These are phyloP conservation scores for Aspergillus sp. DNA, from an alignment of 2,329 filamentous ascomycete genomes.

Conservation along the genomic window DNA sequence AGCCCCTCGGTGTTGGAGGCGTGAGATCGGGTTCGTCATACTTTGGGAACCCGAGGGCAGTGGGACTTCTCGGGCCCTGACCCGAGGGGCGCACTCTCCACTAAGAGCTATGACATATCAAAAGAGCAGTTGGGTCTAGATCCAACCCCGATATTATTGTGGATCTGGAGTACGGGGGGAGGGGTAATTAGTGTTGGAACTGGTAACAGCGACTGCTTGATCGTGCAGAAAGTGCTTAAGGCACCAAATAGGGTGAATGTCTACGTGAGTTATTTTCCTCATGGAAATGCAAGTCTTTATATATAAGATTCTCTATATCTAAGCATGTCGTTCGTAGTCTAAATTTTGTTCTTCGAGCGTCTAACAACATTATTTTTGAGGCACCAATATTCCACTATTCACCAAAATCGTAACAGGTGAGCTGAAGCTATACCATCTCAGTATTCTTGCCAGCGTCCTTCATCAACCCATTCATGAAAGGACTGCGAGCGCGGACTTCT, in stretches of 20 bases:
- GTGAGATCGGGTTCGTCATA: neutral
- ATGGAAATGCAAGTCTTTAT: too few species aligned
- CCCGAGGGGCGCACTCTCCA: too few species aligned
- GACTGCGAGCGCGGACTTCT: constrained; percentile 27
- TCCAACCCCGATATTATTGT: too few species aligned
- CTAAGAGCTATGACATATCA: too few species aligned
- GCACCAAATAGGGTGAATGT: too few species aligned
- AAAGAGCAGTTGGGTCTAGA: too few species aligned
- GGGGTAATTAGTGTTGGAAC: too few species aligned
- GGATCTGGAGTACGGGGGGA: too few species aligned
- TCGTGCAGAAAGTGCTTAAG: too few species aligned
- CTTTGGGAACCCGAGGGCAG: neutral
- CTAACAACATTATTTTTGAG: neutral
- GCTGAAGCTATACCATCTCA: neutral
- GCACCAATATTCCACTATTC: neutral
- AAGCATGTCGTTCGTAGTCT: neutral
- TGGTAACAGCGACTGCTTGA: too few species aligned
- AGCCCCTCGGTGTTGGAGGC: neutral
- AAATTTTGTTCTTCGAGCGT: neutral
- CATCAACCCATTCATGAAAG: constrained; percentile 19
- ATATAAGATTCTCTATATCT: neutral
- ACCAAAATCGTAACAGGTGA: neutral
- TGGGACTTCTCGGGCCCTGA: too few species aligned
- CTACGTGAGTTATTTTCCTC: too few species aligned
- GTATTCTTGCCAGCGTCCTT: neutral